phyloP scores from a whole-genome alignment of 768 basidiomycete species.

The Steccherinum ochraceum region DNA sequence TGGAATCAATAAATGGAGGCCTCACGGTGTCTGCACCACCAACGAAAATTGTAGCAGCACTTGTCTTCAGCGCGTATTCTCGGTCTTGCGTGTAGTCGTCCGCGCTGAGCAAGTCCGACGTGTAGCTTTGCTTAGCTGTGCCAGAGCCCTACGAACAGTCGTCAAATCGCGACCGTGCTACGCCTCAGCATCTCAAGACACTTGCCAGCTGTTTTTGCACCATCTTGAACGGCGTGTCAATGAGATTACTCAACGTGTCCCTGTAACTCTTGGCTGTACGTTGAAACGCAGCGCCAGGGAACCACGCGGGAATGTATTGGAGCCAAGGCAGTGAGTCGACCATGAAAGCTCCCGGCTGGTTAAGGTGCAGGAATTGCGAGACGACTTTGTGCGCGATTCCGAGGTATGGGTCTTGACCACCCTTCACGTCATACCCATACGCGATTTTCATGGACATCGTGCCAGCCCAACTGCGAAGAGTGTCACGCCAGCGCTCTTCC shows the following conservation, averaged over 20 bases:
- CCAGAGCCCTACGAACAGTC: not conserved
- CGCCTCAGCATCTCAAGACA: too few species aligned
- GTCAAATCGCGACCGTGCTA: not conserved
- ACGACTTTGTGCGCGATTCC: constrained; percentile 26
- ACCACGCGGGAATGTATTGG: not conserved
- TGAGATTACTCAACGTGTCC: constrained; percentile 15
- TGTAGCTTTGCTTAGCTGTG: not conserved
- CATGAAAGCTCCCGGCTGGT: constrained; percentile 3
- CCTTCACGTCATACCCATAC: constrained; percentile 22
- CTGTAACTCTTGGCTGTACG: constrained; percentile 14
- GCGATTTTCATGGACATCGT: constrained; percentile 23
- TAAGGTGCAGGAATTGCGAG: constrained; percentile 19
- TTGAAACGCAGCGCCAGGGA: constrained; percentile 21
- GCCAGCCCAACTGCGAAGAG: constrained; percentile 9
- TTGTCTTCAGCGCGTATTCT: not conserved
- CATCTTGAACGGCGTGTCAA: constrained; percentile 25
- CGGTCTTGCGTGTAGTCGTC: not conserved
- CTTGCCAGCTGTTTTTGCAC: constrained; percentile 29
- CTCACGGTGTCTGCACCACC: not conserved
- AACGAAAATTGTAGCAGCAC: not conserved
- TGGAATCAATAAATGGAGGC: not conserved
- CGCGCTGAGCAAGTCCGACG: not conserved
- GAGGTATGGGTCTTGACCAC: constrained; percentile 32
- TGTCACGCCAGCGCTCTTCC: too few species aligned
- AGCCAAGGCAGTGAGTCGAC: constrained; percentile 3